Evolutionary conservation across 805 yeast species (phyloP).

Genomic region (Ascoidea rubescens): DNA sequence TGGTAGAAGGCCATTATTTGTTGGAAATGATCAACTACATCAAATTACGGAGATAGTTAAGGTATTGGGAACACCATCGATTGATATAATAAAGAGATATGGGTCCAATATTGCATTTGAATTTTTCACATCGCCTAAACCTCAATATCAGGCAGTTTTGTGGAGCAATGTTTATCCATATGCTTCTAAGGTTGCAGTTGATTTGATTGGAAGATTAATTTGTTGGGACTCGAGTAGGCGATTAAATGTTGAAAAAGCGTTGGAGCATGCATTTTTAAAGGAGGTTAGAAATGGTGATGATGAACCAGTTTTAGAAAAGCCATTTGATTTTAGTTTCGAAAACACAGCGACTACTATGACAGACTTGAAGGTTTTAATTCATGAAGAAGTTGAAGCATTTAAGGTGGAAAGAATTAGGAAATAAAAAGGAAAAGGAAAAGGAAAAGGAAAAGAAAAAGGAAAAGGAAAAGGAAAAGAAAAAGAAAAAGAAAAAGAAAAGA

Average conservation of each 20-base stretch:
- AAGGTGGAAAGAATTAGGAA: constrained; percentile 20
- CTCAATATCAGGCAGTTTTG: constrained; percentile 24
- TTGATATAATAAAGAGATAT: constrained; percentile 26
- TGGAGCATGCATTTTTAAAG: constrained; percentile 42
- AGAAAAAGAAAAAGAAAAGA: too few relatives aligned
- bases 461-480: too few relatives aligned
- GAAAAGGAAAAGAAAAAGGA: too few relatives aligned
- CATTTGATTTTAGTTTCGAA: constrained; percentile 64
- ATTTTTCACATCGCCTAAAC: constrained; percentile 25
- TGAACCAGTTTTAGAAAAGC: constrained; percentile 37
- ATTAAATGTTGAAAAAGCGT: constrained; percentile 37
- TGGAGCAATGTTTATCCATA: constrained; percentile 52
- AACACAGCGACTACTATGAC: constrained; percentile 21
- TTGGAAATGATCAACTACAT: constrained; percentile 57
- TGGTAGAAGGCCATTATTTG: constrained; percentile 67
- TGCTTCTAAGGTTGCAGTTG: constrained; percentile 36
- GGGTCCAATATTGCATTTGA: constrained; percentile 34
- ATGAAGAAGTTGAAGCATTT: constrained; percentile 39
- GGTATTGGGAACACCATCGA: constrained; percentile 59
- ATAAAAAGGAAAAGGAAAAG: not conserved
- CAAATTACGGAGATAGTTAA: constrained; percentile 59
- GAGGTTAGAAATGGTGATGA: constrained; percentile 37
- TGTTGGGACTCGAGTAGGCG: constrained; percentile 53
- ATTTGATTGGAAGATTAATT: constrained; percentile 39
- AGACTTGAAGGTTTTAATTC: constrained; percentile 33